Conservation (phyloP, 1,284 basidiomycete species). For the Malassezia dermatis region DNA sequence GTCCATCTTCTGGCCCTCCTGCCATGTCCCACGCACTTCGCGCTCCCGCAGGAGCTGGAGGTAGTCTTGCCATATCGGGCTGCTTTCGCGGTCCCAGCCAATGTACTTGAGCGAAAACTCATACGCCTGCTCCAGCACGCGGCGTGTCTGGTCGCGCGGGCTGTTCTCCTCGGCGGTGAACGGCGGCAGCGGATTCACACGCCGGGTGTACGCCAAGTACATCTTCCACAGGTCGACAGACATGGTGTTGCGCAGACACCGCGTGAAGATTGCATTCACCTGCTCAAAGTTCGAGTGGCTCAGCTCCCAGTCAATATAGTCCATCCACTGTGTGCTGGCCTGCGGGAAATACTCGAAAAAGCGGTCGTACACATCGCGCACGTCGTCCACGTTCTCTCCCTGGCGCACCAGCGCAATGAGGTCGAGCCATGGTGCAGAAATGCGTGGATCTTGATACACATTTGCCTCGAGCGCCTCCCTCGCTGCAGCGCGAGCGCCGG, state of each 20-base stretch:
- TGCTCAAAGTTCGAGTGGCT: slow-evolving; percentile 57
- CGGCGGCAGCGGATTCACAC: slow-evolving; percentile 43
- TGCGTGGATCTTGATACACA: slow-evolving; percentile 54
- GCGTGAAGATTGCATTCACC: slow-evolving; percentile 57
- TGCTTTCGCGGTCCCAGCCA: slow-evolving; percentile 59
- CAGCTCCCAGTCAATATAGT: slow-evolving; percentile 67
- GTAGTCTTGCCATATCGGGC: slow-evolving; percentile 57
- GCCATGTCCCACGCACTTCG: slow-evolving; percentile 59
- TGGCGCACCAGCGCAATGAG: slow-evolving; percentile 60
- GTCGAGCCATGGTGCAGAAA: slow-evolving; percentile 61
- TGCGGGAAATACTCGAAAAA: slow-evolving; percentile 67
- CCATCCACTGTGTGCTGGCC: slow-evolving; percentile 52
- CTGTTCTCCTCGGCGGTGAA: slow-evolving; percentile 48
- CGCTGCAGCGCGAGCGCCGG: neutral
- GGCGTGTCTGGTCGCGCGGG: slow-evolving; percentile 57
- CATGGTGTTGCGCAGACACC: slow-evolving; percentile 68
- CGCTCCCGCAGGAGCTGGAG: slow-evolving; percentile 73
- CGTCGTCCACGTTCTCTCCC: slow-evolving; percentile 59
- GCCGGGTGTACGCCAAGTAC: slow-evolving; percentile 47
- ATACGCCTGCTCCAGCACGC: slow-evolving; percentile 72
- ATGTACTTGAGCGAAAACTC: slow-evolving; percentile 85
- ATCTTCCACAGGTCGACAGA: slow-evolving; percentile 77
- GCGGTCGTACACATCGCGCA: slow-evolving; percentile 62
- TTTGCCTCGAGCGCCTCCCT: slow-evolving; percentile 24
- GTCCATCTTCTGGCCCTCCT: slow-evolving; percentile 91